Conservation (phyloP, 371 early-diverging fungal species). For the Ecytonucleospora hepatopenaei region DNA sequence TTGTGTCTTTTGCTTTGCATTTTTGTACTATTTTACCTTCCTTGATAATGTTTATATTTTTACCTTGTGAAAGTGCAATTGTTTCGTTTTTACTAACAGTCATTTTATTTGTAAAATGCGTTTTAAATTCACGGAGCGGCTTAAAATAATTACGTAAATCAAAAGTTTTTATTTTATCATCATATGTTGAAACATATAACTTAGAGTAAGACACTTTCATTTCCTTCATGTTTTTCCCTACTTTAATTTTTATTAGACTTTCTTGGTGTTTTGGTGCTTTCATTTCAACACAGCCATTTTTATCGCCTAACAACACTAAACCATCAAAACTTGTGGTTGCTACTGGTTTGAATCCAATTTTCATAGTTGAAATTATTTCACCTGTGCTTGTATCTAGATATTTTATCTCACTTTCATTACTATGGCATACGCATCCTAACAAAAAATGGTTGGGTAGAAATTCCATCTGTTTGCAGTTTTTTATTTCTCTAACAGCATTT, state of each 20-base stretch:
- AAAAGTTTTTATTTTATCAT: slow-evolving; percentile 78
- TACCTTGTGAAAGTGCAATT: slow-evolving; percentile 68
- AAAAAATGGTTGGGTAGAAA: slow-evolving; percentile 91
- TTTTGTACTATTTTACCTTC: slow-evolving; percentile 74
- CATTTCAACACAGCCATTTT: slow-evolving; percentile 78
- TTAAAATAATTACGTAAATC: slow-evolving; percentile 70
- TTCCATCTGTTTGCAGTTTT: slow-evolving; percentile 67
- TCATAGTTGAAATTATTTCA: slow-evolving; percentile 64
- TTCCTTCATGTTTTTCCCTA: neutral
- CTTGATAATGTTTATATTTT: slow-evolving; percentile 65
- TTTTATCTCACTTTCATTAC: slow-evolving; percentile 62
- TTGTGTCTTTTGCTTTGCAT: slow-evolving; percentile 62
- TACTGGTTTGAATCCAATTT: slow-evolving; percentile 22
- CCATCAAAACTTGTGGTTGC: slow-evolving; percentile 73
- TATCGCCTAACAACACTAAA: slow-evolving; percentile 75
- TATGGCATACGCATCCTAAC: slow-evolving; percentile 61
- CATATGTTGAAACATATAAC: slow-evolving; percentile 45
- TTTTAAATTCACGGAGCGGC: slow-evolving; percentile 64
- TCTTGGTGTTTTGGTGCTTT: slow-evolving; percentile 73
- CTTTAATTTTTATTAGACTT: slow-evolving; percentile 77
- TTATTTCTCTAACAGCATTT: slow-evolving; percentile 73
- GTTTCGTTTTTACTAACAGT: slow-evolving; percentile 71
- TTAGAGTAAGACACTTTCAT: neutral
- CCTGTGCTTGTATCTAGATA: slow-evolving; percentile 94
- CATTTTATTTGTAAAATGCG: slow-evolving; percentile 63